phyloP scores from a whole-genome alignment of 2,329 filamentous ascomycete species.

The Talaromyces funiculosus region DNA sequence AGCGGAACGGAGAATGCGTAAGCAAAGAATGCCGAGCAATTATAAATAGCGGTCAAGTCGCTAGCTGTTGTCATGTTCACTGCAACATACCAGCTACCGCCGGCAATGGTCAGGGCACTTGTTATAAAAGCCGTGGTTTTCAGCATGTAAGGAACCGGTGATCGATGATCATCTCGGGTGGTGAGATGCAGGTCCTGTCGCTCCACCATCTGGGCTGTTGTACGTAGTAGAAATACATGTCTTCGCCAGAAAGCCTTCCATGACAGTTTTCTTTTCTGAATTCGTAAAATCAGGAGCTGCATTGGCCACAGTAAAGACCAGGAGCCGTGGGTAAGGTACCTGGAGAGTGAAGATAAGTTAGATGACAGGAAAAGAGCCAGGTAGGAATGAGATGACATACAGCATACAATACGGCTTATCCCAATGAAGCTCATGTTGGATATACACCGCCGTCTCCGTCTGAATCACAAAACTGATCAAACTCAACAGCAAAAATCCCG shows the following conservation, averaged over 20 bases:
- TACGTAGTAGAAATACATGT: constrained; percentile 58
- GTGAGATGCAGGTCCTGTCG: constrained; percentile 64
- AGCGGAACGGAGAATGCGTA: constrained; percentile 94
- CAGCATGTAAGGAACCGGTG: constrained; percentile 67
- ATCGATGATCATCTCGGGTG: constrained; percentile 33
- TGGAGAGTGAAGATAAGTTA: constrained; percentile 22
- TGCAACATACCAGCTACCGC: constrained; percentile 91
- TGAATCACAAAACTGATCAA: constrained; percentile 86
- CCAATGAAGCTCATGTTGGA: constrained; percentile 88
- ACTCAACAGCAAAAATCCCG: constrained; percentile 74
- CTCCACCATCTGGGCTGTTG: constrained; percentile 79
- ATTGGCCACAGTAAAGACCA: constrained; percentile 86
- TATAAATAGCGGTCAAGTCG: constrained; percentile 96
- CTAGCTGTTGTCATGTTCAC: constrained; percentile 89
- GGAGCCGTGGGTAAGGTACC: constrained; percentile 86
- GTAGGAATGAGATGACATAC: constrained; percentile 42
- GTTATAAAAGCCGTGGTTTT: constrained; percentile 78
- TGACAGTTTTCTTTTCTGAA: constrained; percentile 71
- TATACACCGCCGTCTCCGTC: constrained; percentile 92
- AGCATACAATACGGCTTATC: constrained; percentile 99
- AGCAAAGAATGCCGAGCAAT: constrained; percentile 97
- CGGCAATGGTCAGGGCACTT: constrained; percentile 78
- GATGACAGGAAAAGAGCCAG: not conserved
- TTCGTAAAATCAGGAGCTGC: constrained; percentile 71
- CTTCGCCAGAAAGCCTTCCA: constrained; percentile 83